A percentile compares a stretch with the other conserved stretches of the same genome.
Evolutionary conservation across 257 asterid species (phyloP).

Genomic region (Gentiana dahurica): DNA sequence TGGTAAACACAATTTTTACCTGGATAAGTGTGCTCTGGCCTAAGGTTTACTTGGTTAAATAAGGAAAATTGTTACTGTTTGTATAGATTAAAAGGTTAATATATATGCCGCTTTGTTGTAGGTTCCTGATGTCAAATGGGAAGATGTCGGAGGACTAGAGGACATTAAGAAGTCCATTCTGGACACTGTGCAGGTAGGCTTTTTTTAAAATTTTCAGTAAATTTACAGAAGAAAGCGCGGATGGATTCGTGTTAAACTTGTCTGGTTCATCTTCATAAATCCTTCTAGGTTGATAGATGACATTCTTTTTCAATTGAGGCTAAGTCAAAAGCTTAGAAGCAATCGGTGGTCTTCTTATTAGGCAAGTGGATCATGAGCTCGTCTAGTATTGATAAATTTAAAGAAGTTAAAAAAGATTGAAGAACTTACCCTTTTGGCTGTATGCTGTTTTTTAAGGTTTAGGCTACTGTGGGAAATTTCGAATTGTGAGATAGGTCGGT

Average conservation of each 20-base stretch:
- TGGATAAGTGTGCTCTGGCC: too few relatives aligned
- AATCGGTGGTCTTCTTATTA: neutral
- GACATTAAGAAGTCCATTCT: constrained; percentile 90
- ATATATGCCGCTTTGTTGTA: constrained; percentile 11
- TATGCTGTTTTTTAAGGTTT: neutral
- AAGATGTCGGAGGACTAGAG: constrained; percentile 99
- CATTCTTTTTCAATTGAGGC: too few relatives aligned
- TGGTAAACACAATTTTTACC: too few relatives aligned
- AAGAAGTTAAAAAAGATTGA: neutral
- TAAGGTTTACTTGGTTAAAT: too few relatives aligned
- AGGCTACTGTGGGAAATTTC: neutral
- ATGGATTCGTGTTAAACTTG: neutral
- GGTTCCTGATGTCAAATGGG: constrained; percentile 96
- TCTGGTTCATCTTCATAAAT: neutral
- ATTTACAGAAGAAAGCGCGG: neutral
- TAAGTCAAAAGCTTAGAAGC: too few relatives aligned
- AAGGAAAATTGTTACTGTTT: too few relatives aligned
- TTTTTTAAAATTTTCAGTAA: constrained; percentile 2
- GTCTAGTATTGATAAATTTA: neutral
- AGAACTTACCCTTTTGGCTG: neutral
- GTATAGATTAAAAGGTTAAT: neutral
- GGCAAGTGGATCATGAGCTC: neutral
- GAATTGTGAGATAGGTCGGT: too few relatives aligned
- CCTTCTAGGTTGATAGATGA: too few relatives aligned
- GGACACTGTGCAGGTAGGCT: constrained; percentile 88